phyloP scores from a whole-genome alignment of 2,329 filamentous ascomycete genomes.

The Paraconiothyrium brasiliense region DNA sequence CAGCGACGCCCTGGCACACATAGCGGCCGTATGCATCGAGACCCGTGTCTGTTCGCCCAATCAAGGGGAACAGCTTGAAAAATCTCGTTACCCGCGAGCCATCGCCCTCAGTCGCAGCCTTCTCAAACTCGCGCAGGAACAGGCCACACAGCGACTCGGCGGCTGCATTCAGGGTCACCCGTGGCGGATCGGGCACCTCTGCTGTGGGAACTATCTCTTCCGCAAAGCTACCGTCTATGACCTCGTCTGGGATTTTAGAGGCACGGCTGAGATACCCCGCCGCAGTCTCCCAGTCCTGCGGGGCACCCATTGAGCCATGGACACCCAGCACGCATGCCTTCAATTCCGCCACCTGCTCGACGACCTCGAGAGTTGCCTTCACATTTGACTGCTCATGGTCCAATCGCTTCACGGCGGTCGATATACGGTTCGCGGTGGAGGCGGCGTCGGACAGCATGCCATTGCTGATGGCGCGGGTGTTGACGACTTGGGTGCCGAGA shows the following conservation, averaged over 20 bases:
- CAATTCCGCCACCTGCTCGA: constrained; percentile 95
- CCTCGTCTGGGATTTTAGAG: constrained; percentile 79
- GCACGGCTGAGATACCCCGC: constrained; percentile 89
- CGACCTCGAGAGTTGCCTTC: constrained; percentile 87
- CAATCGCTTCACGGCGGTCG: constrained; percentile 83
- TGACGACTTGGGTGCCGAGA: constrained; percentile 85
- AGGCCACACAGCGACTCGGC: constrained; percentile 89
- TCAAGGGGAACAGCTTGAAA: constrained; percentile 97
- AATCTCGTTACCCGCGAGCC: constrained; percentile 91
- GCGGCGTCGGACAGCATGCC: constrained; percentile 90
- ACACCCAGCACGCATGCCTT: constrained; percentile 97
- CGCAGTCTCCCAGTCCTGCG: constrained; percentile 98
- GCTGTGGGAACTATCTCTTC: constrained; percentile 93
- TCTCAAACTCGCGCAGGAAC: constrained; percentile 95
- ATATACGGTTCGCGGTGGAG: constrained; percentile 84
- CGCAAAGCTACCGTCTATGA: constrained; percentile 85
- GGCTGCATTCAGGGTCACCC: constrained; percentile 84
- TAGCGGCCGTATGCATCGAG: constrained; percentile 95
- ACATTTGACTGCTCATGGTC: constrained; percentile 93
- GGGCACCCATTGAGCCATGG: constrained; percentile 93
- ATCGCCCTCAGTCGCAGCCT: constrained; percentile 85
- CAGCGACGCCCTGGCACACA: constrained; percentile 93
- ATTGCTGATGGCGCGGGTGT: constrained; percentile 84
- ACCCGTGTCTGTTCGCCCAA: constrained; percentile 86
- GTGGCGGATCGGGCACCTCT: constrained; percentile 91